Evolutionary conservation across 441 rosid species (phyloP).

Genomic region (Isatis lusitanica): DNA sequence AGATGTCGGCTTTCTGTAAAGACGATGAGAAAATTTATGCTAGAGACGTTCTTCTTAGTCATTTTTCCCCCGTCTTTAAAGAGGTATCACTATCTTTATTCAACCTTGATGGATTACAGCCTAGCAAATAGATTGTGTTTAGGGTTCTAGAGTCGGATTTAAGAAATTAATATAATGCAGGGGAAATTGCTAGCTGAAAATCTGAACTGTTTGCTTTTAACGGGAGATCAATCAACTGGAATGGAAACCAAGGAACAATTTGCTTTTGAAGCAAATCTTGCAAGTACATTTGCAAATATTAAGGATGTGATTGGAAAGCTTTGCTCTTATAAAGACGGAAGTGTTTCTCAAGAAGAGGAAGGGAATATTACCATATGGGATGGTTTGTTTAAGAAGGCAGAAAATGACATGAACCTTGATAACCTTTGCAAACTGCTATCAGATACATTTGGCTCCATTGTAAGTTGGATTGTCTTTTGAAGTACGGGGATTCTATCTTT

Average conservation of each 20-base stretch:
- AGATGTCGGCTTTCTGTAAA: conserved; percentile 44
- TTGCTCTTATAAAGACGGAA: conserved; percentile 37
- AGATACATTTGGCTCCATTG: conserved; percentile 51
- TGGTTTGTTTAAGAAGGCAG: conserved; percentile 50
- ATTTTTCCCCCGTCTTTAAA: conserved; percentile 48
- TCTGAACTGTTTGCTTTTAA: conserved; percentile 39
- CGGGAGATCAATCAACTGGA: conserved; percentile 39
- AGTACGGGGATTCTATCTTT: conserved; percentile 7
- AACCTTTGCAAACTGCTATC: conserved; percentile 53
- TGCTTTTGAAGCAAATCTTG: conserved; percentile 45
- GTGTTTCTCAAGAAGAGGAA: conserved; percentile 43
- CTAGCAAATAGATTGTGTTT: conserved; percentile 11
- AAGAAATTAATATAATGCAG: conserved; percentile 42
- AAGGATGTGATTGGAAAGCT: conserved; percentile 51
- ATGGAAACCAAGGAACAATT: conserved; percentile 37
- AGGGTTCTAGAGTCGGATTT: conserved; percentile 18
- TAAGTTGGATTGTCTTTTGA: conserved; percentile 42
- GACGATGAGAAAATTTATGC: conserved; percentile 53
- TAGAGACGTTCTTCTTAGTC: conserved; percentile 47
- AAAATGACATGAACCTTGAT: conserved; percentile 50
- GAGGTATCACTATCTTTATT: conserved; percentile 53
- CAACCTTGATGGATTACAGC: conserved; percentile 7
- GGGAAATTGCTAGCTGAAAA: conserved; percentile 60
- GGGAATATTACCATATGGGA: conserved; percentile 69
- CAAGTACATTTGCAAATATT: conserved; percentile 40